phyloP scores from a whole-genome alignment of 2,329 filamentous ascomycete species.

The Cladobotryum protrusum region DNA sequence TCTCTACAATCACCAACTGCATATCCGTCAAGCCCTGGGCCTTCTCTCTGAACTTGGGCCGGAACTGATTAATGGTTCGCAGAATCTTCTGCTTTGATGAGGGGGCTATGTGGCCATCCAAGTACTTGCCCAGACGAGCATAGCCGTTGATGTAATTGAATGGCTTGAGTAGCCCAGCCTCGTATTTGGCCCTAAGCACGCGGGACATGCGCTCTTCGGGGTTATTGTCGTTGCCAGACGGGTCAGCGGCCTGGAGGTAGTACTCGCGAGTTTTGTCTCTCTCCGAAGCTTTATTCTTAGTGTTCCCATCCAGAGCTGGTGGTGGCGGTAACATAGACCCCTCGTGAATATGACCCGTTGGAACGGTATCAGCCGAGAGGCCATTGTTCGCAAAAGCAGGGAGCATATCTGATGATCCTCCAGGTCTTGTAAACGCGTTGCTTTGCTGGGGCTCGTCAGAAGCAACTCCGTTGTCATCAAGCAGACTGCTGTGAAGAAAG shows the following conservation, averaged over 20 bases:
- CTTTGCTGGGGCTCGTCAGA: slow-evolving; percentile 56
- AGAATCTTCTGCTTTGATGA: slow-evolving; percentile 85
- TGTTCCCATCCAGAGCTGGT: slow-evolving; percentile 39
- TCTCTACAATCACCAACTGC: slow-evolving; percentile 90
- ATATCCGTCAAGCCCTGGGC: slow-evolving; percentile 89
- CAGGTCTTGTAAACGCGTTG: slow-evolving; percentile 34
- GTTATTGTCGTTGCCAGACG: slow-evolving; percentile 72
- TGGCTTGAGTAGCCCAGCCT: slow-evolving; percentile 86
- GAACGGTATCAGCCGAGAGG: slow-evolving; percentile 18
- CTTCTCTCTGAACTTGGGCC: slow-evolving; percentile 92
- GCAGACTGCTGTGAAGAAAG: slow-evolving; percentile 84
- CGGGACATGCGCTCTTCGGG: slow-evolving; percentile 95
- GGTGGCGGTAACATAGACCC: slow-evolving; percentile 45
- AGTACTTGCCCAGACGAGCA: slow-evolving; percentile 79
- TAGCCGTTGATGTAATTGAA: slow-evolving; percentile 99
- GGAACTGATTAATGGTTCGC: slow-evolving; percentile 83
- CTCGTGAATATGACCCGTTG: slow-evolving; percentile 17
- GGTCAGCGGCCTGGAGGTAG: slow-evolving; percentile 94
- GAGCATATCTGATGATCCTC: slow-evolving; percentile 41
- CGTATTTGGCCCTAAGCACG: slow-evolving; percentile 89
- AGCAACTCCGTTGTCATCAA: slow-evolving; percentile 73
- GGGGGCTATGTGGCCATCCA: slow-evolving; percentile 80
- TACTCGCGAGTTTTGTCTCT: slow-evolving; percentile 80
- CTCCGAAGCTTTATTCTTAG: slow-evolving; percentile 58
- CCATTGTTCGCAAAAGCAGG: slow-evolving; percentile 41